Evolutionary conservation across 192 early-diverging fungal genomes (phyloP).

Genomic region (Chytriomyces confervae): DNA sequence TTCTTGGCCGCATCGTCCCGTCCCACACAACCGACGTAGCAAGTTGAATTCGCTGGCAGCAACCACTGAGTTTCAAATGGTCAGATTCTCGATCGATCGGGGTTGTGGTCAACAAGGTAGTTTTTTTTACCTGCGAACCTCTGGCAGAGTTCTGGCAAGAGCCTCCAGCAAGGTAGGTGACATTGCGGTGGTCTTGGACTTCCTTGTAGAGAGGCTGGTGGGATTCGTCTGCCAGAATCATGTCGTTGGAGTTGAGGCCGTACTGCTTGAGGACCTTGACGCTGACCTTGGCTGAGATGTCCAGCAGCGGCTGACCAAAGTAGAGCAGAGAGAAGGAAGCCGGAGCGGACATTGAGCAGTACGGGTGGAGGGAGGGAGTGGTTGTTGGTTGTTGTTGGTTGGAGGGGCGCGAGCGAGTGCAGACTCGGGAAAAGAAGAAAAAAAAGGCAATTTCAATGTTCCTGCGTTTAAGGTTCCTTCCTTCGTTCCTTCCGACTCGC

Average conservation of each 20-base stretch:
- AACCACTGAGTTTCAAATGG: conserved; percentile 59
- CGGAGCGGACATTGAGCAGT: too few relatives aligned
- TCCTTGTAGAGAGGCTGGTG: conserved; percentile 80
- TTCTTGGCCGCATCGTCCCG: conserved; percentile 71
- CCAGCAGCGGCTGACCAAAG: conserved; percentile 89
- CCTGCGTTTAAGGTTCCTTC: too few relatives aligned
- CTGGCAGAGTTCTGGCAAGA: conserved; percentile 85
- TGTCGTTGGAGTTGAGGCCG: conserved; percentile 78
- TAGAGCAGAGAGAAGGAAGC: conserved; percentile 59
- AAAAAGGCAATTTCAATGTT: too few relatives aligned
- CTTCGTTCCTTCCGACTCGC: too few relatives aligned
- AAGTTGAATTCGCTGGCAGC: conserved; percentile 77
- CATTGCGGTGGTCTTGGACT: conserved; percentile 55
- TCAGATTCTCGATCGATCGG: background rate
- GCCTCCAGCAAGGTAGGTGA: conserved; percentile 84
- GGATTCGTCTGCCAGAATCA: conserved; percentile 78
- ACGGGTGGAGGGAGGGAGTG: too few relatives aligned
- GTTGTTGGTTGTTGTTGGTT: too few relatives aligned
- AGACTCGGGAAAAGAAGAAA: too few relatives aligned
- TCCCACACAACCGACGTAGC: conserved; percentile 82
- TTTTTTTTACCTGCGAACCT: conserved; percentile 9
- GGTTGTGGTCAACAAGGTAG: background rate
- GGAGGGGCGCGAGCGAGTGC: too few relatives aligned
- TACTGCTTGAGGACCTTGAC: conserved; percentile 73
- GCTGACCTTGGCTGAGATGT: conserved; percentile 77